These are phyloP conservation scores for Massarina eburnea DNA, from an alignment of 2,329 filamentous ascomycete species.

Conservation along the genomic window DNA sequence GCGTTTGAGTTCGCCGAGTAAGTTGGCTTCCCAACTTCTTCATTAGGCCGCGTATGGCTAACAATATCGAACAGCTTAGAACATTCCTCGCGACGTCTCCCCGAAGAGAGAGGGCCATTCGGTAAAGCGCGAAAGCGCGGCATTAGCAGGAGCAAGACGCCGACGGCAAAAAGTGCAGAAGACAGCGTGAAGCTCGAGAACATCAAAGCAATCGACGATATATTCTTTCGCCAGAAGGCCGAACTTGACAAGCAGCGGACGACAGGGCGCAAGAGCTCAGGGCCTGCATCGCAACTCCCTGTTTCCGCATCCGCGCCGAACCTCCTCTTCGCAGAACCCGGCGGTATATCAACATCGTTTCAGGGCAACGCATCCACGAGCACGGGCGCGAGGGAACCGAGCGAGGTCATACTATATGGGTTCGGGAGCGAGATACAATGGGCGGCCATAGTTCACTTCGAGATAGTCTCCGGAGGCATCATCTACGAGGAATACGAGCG, in stretches of 20 bases:
- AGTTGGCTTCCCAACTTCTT: conserved; percentile 28
- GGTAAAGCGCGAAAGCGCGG: conserved; percentile 53
- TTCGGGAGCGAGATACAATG: conserved; percentile 72
- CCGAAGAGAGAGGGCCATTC: conserved; percentile 64
- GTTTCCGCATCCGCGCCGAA: conserved; percentile 37
- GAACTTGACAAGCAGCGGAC: conserved; percentile 34
- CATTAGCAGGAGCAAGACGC: conserved; percentile 56
- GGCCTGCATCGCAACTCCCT: conserved; percentile 21
- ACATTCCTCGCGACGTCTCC: conserved; percentile 54
- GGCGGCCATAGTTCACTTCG: conserved; percentile 86
- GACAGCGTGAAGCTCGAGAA: conserved; percentile 53
- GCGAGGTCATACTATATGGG: conserved; percentile 83
- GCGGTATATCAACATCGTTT: conserved; percentile 30
- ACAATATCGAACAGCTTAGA: conserved; percentile 30
- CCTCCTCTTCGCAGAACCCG: conserved; percentile 31
- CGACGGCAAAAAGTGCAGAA: conserved; percentile 60
- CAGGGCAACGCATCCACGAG: conserved; percentile 34
- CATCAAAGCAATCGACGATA: conserved; percentile 49
- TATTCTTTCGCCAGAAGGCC: conserved; percentile 44
- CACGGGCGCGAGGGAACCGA: conserved; percentile 57
- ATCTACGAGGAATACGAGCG: conserved; percentile 94
- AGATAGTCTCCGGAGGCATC: conserved; percentile 74
- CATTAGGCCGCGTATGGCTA: conserved; percentile 8
- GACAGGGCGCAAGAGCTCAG: conserved; percentile 19
- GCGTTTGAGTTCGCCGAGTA: conserved; percentile 64